These are phyloP conservation scores for Viola odorata DNA, from an alignment of 345 rosid genomes.

Conservation along the genomic window DNA sequence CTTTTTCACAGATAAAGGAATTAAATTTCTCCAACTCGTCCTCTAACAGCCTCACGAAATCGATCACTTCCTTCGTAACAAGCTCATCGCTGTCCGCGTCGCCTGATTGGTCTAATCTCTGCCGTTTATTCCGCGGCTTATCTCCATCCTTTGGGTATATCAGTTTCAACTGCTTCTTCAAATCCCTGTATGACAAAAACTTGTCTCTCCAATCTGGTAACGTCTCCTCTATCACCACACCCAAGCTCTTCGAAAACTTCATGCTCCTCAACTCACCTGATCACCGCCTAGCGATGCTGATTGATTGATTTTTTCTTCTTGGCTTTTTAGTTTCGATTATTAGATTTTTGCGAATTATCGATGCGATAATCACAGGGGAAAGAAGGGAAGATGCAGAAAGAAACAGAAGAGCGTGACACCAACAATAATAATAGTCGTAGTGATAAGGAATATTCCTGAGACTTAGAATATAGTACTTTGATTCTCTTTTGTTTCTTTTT, in stretches of 20 bases:
- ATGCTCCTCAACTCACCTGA: conserved; percentile 17
- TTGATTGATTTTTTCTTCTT: too few relatives aligned
- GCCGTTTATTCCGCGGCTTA: conserved; percentile 32
- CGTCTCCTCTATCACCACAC: conserved; percentile 92
- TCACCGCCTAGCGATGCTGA: neutral
- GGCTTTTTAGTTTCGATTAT: too few relatives aligned
- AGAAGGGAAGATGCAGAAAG: too few relatives aligned
- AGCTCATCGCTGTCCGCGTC: conserved; percentile 10
- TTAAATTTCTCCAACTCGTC: conserved; percentile 92
- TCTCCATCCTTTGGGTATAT: conserved; percentile 44
- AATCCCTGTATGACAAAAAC: conserved; percentile 88
- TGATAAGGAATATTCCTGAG: too few relatives aligned
- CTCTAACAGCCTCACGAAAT: conserved; percentile 66
- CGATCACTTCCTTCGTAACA: conserved; percentile 63
- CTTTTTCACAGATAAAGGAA: conserved; percentile 79
- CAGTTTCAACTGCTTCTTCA: conserved; percentile 78
- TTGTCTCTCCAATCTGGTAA: conserved; percentile 92
- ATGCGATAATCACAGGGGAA: too few relatives aligned
- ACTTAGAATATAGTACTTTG: too few relatives aligned
- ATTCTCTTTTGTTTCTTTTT: too few relatives aligned
- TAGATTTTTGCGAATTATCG: too few relatives aligned
- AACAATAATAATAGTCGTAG: too few relatives aligned
- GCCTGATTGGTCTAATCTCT: conserved; percentile 11
- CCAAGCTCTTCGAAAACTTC: conserved; percentile 90
- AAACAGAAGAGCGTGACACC: too few relatives aligned